A percentile compares a stretch with the other conserved stretches of the same genome.
Conservation (phyloP, 2,329 filamentous ascomycete species). For the Coniochaeta prunicola region DNA sequence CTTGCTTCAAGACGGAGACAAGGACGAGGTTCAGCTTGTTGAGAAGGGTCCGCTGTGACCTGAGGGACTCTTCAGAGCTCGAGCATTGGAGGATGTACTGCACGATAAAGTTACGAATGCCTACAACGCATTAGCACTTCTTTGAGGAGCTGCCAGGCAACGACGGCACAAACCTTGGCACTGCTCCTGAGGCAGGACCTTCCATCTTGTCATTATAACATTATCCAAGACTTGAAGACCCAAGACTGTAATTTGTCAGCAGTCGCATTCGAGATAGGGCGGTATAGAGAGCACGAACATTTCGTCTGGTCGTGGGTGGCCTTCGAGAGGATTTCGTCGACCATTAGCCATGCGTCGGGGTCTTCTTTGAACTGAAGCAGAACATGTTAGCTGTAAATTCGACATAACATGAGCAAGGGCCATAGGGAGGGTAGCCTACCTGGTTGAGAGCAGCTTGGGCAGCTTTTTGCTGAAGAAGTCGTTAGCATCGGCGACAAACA, state of each 20-base stretch:
- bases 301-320: slow-evolving; percentile 94
- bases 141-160: slow-evolving; percentile 5
- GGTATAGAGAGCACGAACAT: slow-evolving; percentile 51
- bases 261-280: slow-evolving; percentile 5
- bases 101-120: slow-evolving; percentile 98
- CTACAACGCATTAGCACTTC: slow-evolving; percentile 37
- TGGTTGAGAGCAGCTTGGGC: slow-evolving; percentile 90
- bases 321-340: slow-evolving; percentile 93
- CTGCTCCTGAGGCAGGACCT: slow-evolving; percentile 91
- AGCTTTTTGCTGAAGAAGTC: slow-evolving; percentile 87
- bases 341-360: slow-evolving; percentile 93
- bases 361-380: slow-evolving; percentile 87
- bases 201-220: slow-evolving; percentile 99
- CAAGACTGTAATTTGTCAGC: slow-evolving; percentile 54
- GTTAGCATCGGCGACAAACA: slow-evolving; percentile 24
- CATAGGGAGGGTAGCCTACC: slow-evolving; percentile 44
- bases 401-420: slow-evolving; percentile 1
- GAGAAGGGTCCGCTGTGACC: slow-evolving; percentile 77
- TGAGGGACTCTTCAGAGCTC: slow-evolving; percentile 79
- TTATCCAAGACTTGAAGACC: slow-evolving; percentile 94
- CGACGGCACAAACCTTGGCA: slow-evolving; percentile 62
- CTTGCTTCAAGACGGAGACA: slow-evolving; percentile 95
- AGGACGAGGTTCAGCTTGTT: slow-evolving; percentile 98
- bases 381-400: neutral
- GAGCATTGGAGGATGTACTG: slow-evolving; percentile 97